Evolutionary conservation across 768 basidiomycete species (phyloP), one percentile per base, ranked within the genome.

Genomic region (Trametes cingulata): DNA sequence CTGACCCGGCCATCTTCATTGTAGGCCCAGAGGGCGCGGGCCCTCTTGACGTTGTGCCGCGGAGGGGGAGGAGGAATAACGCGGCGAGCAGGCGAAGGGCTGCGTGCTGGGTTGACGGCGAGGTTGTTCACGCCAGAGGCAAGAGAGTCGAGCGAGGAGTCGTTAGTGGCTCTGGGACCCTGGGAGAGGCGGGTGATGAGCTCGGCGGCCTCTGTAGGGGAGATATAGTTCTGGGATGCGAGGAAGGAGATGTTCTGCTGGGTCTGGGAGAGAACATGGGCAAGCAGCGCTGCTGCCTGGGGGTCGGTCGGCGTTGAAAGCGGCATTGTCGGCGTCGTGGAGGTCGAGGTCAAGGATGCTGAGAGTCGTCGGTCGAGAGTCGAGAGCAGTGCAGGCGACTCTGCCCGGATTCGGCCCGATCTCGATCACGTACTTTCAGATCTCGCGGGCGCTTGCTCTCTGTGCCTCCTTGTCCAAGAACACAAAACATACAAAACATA

Each of bases 21-120:
- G 71, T 91, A 91, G 1, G 75, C 72, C 89, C 88, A 90, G 0
- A 86, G 54, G 0, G 86, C 88, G 42, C 78, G 77, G 7, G 83
- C 87, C 62, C 79, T 65, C 48, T 68, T 67, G 20, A 61, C 22
- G 25, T 41, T 60, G 13, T 61, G 41, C 2, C 63, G 52, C 5
- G 62, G 62, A 12, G 66, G 67, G 6, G 70, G 64, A 2, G 64
- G 63, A 9, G 68, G 62, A 8, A 60, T 40, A 3, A 36, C 52
- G 1, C 67, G 68, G 33, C 65, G 66, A 17, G 29, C 58, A 4
- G 68, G 65, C 9, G 66, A 63, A 0, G 62, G 56, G 2, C 33
- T 22, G n/a, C 61, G 61, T 0, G 27, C 56, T 1, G 62, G 52
- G 5, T 65, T 45, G 17, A 69, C 56, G 6, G 64, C 25, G n/a